phyloP scores from a whole-genome alignment of 2,329 filamentous ascomycete genomes.

The Lecanicillium sp. region DNA sequence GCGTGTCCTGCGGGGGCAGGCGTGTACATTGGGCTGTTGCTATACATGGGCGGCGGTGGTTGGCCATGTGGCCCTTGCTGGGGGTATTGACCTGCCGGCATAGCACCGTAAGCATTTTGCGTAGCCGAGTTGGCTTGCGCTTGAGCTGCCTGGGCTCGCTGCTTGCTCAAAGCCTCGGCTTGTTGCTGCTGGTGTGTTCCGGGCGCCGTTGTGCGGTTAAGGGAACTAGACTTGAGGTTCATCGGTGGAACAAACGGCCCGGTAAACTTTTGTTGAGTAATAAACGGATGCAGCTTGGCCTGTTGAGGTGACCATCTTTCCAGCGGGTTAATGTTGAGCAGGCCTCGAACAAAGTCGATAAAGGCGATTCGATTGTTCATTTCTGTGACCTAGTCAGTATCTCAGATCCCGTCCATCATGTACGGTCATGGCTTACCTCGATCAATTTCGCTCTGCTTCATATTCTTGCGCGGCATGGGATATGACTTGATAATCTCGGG shows the following conservation, averaged over 20 bases:
- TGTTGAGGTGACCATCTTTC: slow-evolving; percentile 98
- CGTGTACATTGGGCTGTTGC: slow-evolving; percentile 75
- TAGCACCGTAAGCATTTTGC: slow-evolving; percentile 54
- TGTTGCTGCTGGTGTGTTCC: slow-evolving; percentile 95
- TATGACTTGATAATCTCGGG: slow-evolving; percentile 98
- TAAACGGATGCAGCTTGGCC: slow-evolving; percentile 94
- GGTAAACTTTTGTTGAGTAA: slow-evolving; percentile 95
- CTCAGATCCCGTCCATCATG: too few relatives aligned
- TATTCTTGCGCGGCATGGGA: slow-evolving; percentile 97
- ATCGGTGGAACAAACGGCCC: slow-evolving; percentile 94
- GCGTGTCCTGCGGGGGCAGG: slow-evolving; percentile 34
- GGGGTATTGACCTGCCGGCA: slow-evolving; percentile 38
- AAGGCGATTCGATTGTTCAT: slow-evolving; percentile 97
- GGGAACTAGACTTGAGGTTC: slow-evolving; percentile 82
- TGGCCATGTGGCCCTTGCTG: slow-evolving; percentile 23
- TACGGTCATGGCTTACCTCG: slow-evolving; percentile 54
- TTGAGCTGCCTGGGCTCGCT: slow-evolving; percentile 66
- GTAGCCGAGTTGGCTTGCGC: slow-evolving; percentile 61
- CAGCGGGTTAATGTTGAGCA: slow-evolving; percentile 89
- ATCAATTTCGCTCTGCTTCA: slow-evolving; percentile 96
- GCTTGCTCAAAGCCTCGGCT: slow-evolving; percentile 88
- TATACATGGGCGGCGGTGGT: slow-evolving; percentile 57
- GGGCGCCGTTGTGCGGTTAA: slow-evolving; percentile 81
- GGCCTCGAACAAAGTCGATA: slow-evolving; percentile 92
- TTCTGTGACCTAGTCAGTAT: slow-evolving; percentile 50